These are phyloP conservation scores for Luzula sylvatica DNA, from an alignment of 176 grass and related monocot species.

Conservation along the genomic window DNA sequence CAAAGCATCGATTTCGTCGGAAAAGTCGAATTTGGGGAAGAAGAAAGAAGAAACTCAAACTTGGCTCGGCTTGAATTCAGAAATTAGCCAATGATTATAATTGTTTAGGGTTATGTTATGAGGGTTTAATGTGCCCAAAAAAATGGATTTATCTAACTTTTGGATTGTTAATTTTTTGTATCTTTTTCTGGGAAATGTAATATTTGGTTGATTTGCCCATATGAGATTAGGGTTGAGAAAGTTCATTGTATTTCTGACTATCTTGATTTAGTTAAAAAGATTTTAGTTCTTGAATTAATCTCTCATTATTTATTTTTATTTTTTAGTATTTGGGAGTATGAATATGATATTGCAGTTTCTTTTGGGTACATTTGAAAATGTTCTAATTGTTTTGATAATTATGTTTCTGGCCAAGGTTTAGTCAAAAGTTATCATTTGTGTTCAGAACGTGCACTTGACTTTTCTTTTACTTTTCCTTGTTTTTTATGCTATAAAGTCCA, in stretches of 20 bases:
- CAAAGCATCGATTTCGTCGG: conserved; percentile 21
- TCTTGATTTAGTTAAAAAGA: not conserved
- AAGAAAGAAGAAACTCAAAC: conserved; percentile 45
- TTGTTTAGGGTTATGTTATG: not conserved
- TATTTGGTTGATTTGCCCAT: not conserved
- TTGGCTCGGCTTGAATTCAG: conserved; percentile 62
- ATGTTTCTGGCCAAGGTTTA: no score
- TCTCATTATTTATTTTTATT: no score
- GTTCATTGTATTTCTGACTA: not conserved
- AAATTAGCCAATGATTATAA: conserved; percentile 18
- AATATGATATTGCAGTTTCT: no score
- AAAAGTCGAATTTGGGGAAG: conserved; percentile 31
- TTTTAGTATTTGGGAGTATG: no score
- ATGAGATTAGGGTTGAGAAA: not conserved
- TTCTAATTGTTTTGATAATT: no score
- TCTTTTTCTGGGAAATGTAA: not conserved
- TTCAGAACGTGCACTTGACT: no score
- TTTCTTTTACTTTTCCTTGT: no score
- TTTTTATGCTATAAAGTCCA: no score
- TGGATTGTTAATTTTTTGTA: conserved; percentile 8
- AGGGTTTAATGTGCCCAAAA: not conserved
- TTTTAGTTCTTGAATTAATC: no score
- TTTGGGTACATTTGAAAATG: no score
- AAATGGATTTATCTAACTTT: conserved; percentile 8
- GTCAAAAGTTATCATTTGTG: no score